Evolutionary conservation across 768 basidiomycete species (phyloP).

Genomic region (Artomyces pyxidatus): DNA sequence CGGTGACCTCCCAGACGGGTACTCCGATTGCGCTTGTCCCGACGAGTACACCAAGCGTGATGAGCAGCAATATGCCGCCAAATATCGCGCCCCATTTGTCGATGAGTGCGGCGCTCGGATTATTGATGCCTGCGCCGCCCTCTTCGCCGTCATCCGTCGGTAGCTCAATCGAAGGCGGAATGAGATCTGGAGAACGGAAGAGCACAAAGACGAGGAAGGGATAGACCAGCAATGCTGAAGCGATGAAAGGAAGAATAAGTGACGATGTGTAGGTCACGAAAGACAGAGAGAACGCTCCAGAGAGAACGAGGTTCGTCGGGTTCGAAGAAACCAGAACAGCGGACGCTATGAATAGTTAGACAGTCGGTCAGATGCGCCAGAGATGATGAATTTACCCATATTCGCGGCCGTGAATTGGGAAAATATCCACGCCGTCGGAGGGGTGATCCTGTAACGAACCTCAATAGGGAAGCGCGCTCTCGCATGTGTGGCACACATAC

Average conservation of each 20-base stretch:
- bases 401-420: slow-evolving; percentile 75
- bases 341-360: slow-evolving; percentile 27
- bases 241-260: slow-evolving; percentile 74
- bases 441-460: slow-evolving; percentile 17
- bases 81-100: slow-evolving; percentile 72
- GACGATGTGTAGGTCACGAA: slow-evolving; percentile 78
- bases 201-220: slow-evolving; percentile 47
- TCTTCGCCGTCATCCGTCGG: slow-evolving; percentile 24
- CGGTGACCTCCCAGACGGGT: slow-evolving; percentile 78
- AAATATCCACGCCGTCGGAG: slow-evolving; percentile 62
- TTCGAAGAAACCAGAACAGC: slow-evolving; percentile 74
- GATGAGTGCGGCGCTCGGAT: slow-evolving; percentile 51
- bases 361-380: slow-evolving; percentile 35
- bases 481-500: slow-evolving; percentile 12
- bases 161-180: slow-evolving; percentile 40
- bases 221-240: slow-evolving; percentile 50
- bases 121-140: slow-evolving; percentile 17
- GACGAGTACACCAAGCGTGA: slow-evolving; percentile 66
- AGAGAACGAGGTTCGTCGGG: slow-evolving; percentile 90
- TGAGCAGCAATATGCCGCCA: slow-evolving; percentile 56
- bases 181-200: slow-evolving; percentile 45
- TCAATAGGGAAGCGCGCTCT: not conserved
- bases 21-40: slow-evolving; percentile 68
- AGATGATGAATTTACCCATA: slow-evolving; percentile 33
- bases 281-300: slow-evolving; percentile 75